Evolutionary conservation across 164 flowering plant genomes (phyloP).

Genomic region (Chimonanthus salicifolius): DNA sequence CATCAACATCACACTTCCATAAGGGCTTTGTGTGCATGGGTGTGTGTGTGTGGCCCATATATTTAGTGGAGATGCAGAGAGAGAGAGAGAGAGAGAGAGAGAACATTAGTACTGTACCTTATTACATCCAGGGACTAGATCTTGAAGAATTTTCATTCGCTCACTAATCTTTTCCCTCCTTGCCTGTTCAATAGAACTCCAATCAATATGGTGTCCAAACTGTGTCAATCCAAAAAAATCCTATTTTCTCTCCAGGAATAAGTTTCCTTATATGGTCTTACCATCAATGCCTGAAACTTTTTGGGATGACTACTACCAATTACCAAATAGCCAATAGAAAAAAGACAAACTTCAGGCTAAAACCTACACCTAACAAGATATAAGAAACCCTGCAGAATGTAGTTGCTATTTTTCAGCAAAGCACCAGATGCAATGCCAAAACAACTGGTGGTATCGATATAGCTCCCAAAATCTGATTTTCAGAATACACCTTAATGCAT

Average conservation of each 20-base stretch:
- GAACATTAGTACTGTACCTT: slow-evolving; percentile 40
- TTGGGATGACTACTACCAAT: background rate
- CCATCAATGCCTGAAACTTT: background rate
- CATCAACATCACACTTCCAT: slow-evolving; percentile 1
- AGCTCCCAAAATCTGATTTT: background rate
- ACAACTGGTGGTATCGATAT: background rate
- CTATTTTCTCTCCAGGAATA: background rate
- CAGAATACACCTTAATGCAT: background rate
- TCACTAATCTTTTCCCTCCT: slow-evolving; percentile 97
- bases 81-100: background rate
- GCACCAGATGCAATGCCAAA: background rate
- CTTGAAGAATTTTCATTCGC: slow-evolving; percentile 94
- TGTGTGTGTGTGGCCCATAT: background rate
- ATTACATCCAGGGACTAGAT: slow-evolving; percentile 95
- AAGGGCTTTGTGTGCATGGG: background rate
- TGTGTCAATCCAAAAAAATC: background rate
- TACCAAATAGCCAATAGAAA: background rate
- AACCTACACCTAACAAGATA: background rate
- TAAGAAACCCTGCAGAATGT: background rate
- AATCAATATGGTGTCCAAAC: slow-evolving; percentile 6
- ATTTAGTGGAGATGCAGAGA: background rate
- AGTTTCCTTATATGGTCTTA: background rate
- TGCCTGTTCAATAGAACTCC: slow-evolving; percentile 44
- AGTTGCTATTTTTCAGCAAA: background rate
- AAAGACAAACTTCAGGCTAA: background rate